A percentile compares a stretch with the other conserved stretches of the same genome.
Conservation (phyloP, 2,329 filamentous ascomycete genomes). For the Coniochaeta sp. region DNA sequence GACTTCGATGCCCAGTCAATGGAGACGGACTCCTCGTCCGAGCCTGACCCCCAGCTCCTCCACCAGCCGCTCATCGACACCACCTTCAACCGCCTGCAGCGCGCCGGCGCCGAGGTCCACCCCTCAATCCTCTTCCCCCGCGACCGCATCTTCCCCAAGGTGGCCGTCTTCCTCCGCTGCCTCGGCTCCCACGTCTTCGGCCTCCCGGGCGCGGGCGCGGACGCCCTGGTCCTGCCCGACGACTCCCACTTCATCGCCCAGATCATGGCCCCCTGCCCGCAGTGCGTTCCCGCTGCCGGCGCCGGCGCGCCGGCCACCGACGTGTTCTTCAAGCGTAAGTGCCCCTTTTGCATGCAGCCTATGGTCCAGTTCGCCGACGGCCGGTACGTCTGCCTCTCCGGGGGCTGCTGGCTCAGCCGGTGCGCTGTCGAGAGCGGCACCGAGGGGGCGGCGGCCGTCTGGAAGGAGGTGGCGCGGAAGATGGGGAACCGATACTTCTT, state of each 20-base stretch:
- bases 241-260: neutral
- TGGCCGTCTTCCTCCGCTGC: neutral
- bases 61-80: neutral
- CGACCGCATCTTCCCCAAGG: neutral
- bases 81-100: neutral
- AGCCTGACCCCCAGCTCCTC: neutral
- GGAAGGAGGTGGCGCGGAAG: neutral
- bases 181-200: neutral
- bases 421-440: neutral
- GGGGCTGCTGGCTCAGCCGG: neutral
- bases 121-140: neutral
- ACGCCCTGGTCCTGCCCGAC: neutral
- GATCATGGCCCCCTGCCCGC: neutral
- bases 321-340: neutral
- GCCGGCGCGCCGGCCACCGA: neutral
- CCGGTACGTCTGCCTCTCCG: neutral
- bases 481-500: neutral
- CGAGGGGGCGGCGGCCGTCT: neutral
- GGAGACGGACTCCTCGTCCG: neutral
- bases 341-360: neutral
- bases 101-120: neutral
- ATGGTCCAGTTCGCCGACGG: neutral
- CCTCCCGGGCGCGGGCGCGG: neutral
- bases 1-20: neutral
- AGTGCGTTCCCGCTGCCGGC: neutral